Conservation (phyloP, 305 asterid genomes). For the Fraxinus greggii region DNA sequence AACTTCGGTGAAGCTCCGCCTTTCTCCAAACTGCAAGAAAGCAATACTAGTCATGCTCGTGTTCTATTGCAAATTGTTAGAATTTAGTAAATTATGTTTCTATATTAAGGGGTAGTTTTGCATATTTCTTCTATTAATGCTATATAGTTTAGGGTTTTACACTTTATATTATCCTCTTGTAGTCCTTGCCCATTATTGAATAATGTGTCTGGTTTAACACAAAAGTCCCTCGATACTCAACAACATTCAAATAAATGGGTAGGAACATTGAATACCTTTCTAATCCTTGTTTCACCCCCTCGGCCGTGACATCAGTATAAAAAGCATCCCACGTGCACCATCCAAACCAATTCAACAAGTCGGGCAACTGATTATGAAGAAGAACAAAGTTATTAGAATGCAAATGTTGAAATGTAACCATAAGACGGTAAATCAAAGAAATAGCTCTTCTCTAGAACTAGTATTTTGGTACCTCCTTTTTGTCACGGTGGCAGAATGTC, state of each 20-base stretch:
- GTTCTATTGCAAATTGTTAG: background rate
- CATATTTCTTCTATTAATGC: background rate
- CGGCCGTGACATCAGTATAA: conserved; percentile 76
- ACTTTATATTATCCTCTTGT: background rate
- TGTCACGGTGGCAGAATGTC: conserved; percentile 71
- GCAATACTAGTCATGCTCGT: background rate
- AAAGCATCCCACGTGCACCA: conserved; percentile 99
- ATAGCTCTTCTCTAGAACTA: background rate
- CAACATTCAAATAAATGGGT: background rate
- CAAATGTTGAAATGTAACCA: conserved; percentile 10
- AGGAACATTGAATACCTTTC: conserved; percentile 39
- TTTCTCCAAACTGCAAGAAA: conserved; percentile 46
- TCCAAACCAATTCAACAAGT: conserved; percentile 89
- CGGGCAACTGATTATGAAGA: conserved; percentile 62
- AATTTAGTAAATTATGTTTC: background rate
- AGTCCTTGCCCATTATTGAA: background rate
- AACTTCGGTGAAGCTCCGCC: conserved; percentile 81
- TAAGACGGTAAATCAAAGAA: background rate
- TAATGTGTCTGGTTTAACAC: background rate
- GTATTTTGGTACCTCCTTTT: conserved; percentile 53
- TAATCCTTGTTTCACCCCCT: conserved; percentile 75
- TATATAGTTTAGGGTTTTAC: background rate
- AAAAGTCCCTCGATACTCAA: background rate
- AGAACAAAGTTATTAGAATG: conserved; percentile 14
- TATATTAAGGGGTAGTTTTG: background rate